These are phyloP conservation scores for Syncephalastrum sp. DNA, from an alignment of 371 early-diverging fungal species.

Conservation along the genomic window DNA sequence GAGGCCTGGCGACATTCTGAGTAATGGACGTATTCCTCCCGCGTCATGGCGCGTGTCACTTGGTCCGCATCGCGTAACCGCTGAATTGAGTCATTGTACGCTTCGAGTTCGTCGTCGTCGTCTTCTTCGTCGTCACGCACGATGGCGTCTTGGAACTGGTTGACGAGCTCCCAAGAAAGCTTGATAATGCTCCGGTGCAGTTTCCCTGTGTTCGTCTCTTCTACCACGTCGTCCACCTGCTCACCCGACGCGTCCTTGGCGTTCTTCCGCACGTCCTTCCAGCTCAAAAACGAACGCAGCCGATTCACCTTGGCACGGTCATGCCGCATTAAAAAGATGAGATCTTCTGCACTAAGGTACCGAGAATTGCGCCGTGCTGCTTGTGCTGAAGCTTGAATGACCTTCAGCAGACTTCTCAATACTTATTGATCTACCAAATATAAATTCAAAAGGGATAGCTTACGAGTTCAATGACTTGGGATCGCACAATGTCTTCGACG, in stretches of 20 bases:
- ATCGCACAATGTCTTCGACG: slow-evolving; percentile 93
- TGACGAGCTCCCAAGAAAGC: slow-evolving; percentile 89
- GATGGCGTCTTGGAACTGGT: slow-evolving; percentile 71
- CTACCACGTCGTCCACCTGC: slow-evolving; percentile 68
- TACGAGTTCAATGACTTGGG: slow-evolving; percentile 94
- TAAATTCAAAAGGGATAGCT: slow-evolving; percentile 7
- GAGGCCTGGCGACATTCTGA: slow-evolving; percentile 98
- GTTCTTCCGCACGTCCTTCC: slow-evolving; percentile 96
- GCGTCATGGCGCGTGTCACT: slow-evolving; percentile 93
- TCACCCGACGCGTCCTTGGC: slow-evolving; percentile 72
- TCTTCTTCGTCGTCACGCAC: slow-evolving; percentile 76
- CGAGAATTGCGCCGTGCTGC: slow-evolving; percentile 82
- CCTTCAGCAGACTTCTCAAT: slow-evolving; percentile 34
- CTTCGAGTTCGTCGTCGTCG: slow-evolving; percentile 85
- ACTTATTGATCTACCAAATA: too few species aligned
- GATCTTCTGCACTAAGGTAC: slow-evolving; percentile 87
- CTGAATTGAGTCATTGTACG: slow-evolving; percentile 84
- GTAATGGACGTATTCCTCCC: slow-evolving; percentile 98
- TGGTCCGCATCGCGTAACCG: slow-evolving; percentile 83
- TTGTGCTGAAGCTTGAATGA: slow-evolving; percentile 83
- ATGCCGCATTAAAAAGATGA: slow-evolving; percentile 95
- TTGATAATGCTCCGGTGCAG: slow-evolving; percentile 76
- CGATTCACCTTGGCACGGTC: slow-evolving; percentile 92
- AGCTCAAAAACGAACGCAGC: slow-evolving; percentile 85
- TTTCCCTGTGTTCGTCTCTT: slow-evolving; percentile 67